These are phyloP conservation scores for Mycosarcoma mackinlayi DNA, from an alignment of 1,284 basidiomycete species.

Conservation along the genomic window DNA sequence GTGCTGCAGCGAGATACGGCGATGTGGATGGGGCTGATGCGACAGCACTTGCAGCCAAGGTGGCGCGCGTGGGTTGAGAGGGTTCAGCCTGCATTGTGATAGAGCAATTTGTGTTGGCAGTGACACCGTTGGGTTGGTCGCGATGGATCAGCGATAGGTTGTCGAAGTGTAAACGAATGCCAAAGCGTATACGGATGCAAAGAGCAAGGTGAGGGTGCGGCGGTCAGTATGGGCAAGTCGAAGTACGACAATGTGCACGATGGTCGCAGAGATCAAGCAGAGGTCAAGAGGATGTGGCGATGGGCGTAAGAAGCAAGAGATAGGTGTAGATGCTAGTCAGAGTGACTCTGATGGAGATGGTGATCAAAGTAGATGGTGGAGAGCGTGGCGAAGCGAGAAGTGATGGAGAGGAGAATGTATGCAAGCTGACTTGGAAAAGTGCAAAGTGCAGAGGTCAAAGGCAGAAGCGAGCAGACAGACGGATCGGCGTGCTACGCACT, in stretches of 20 bases:
- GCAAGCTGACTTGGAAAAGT: conserved; percentile 27
- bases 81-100: conserved; percentile 36
- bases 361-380: conserved; percentile 8
- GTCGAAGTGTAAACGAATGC: too few relatives aligned
- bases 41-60: conserved; percentile 8
- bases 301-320: background rate
- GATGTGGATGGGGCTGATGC: conserved; percentile 20
- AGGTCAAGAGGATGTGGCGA: background rate
- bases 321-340: background rate
- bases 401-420: conserved; percentile 10
- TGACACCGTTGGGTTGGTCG: too few relatives aligned
- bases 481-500: conserved; percentile 13
- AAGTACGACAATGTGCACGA: too few relatives aligned
- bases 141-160: too few relatives aligned
- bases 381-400: background rate
- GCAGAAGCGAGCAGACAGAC: conserved; percentile 5
- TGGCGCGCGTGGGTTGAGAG: conserved; percentile 19
- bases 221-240: conserved; percentile 19
- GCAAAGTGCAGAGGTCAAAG: conserved; percentile 5
- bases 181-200: too few relatives aligned
- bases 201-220: conserved; percentile 1
- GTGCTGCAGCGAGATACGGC: conserved; percentile 34
- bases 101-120: background rate
- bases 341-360: conserved; percentile 1
- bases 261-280: too few relatives aligned